Base-by-base conservation (phyloP, 192 early-diverging fungal species). In the Phlyctochytrium arcticum region DNA sequence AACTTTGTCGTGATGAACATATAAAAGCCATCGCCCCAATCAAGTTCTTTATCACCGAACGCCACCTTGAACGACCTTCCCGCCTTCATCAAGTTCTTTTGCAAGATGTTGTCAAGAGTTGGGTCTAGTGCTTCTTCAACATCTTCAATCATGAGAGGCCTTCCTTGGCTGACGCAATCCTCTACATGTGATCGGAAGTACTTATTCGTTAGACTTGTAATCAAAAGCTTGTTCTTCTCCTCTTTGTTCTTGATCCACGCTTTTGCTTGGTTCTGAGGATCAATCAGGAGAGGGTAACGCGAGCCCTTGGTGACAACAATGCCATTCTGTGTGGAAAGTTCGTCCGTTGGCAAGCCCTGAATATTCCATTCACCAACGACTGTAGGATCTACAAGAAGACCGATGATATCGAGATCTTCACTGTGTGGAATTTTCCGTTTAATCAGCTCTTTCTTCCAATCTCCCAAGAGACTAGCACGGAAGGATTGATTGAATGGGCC, bases 341-440 rank as follows among this genome's bases (percentile, higher is more conserved):
- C 84, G 54, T 86, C 84, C 7, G 84, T 86, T 26, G 84, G 84
- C 26, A 86, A 62, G 26, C 84, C 84, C 68, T 86, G 83, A 62
- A 86, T 85, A 66, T 85, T 86, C 84, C 84, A 86, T 56, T 86
- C 83, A 12, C 84, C 82, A 9, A 86, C 66, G 10, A 79, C 79
- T 5, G 83, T 86, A 31, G 78, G 83, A 24, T 86, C 82, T 2
- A 86, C 84, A 9, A 86, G 72, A 8, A 86, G 59, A 2, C 75
- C 76, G 57, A 79, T 83, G 48, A 86, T 83, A 54, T 85, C 80
- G 19, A 86, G 60, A 57, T 85, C 80, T 15, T 81, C 80, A 35
- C 76, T 86, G 71, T 82, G 79, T 3, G 84, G 84, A 53, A 86
- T 86, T 56, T 82, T 82, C 37, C 74, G 57, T 36, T 69, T 74